phyloP scores from a whole-genome alignment of 176 grass and related monocot genomes.

The Rhynchospora breviuscula region DNA sequence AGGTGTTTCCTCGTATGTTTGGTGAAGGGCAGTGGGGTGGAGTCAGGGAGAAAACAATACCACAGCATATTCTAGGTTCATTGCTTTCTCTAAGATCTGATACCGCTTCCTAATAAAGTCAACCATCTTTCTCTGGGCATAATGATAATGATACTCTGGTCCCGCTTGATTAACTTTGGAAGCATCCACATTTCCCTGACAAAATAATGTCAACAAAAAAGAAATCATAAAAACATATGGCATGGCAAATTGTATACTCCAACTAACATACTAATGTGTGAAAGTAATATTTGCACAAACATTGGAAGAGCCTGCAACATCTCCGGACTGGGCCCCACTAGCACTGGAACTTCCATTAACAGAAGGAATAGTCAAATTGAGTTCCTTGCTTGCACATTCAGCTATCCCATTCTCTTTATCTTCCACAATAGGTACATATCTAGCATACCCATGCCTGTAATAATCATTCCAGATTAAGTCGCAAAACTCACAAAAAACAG shows the following conservation, averaged over 20 bases:
- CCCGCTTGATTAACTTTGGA: conserved; percentile 38
- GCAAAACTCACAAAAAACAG: not conserved
- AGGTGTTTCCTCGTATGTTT: not conserved
- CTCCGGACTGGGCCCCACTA: conserved; percentile 33
- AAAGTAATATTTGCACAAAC: conserved; percentile 10
- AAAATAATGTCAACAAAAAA: conserved; percentile 7
- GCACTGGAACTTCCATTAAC: conserved; percentile 38
- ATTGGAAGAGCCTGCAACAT: conserved; percentile 49
- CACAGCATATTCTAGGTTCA: conserved; percentile 89
- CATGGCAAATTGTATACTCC: conserved; percentile 9
- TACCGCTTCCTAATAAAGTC: conserved; percentile 95
- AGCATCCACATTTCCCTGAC: conserved; percentile 68
- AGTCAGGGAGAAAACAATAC: conserved; percentile 37
- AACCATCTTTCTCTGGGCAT: conserved; percentile 79
- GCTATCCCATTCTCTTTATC: conserved; percentile 66
- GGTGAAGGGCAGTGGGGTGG: not conserved
- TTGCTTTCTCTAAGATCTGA: conserved; percentile 81
- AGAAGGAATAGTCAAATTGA: conserved; percentile 68
- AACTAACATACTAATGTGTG: not conserved
- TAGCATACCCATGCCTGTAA: conserved; percentile 91
- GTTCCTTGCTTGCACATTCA: conserved; percentile 56
- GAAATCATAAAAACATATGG: conserved; percentile 3
- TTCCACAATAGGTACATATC: conserved; percentile 92
- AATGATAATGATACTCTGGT: conserved; percentile 57
- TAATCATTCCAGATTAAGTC: conserved; percentile 17